Conservation (phyloP, 805 yeast genomes). For the baker's yeast (Saccharomyces cerevisiae) region DNA sequence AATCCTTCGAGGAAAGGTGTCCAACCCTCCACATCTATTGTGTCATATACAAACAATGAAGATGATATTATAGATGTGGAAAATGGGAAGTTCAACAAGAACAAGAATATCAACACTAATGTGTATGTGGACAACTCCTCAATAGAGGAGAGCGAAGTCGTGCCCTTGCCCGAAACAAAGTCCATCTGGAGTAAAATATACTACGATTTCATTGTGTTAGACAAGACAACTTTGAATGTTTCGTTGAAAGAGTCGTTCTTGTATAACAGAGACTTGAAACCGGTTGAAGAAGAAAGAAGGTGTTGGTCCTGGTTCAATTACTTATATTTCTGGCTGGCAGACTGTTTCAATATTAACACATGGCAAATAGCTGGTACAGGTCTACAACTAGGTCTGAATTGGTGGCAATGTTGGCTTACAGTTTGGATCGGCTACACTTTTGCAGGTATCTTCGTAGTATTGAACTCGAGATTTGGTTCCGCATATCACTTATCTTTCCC, state of each 20-base stretch:
- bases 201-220: conserved; percentile 20
- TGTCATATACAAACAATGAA: neutral
- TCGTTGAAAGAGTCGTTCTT: conserved; percentile 57
- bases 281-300: conserved; percentile 66
- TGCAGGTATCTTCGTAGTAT: conserved; percentile 59
- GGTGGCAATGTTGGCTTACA: conserved; percentile 90
- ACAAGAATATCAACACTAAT: conserved; percentile 1
- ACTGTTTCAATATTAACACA: conserved; percentile 81
- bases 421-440: conserved; percentile 79
- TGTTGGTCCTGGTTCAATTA: conserved; percentile 83
- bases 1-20: conserved; percentile 2
- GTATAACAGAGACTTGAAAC: conserved; percentile 66
- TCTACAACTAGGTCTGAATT: conserved; percentile 62
- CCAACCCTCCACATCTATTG: neutral
- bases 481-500: conserved; percentile 81
- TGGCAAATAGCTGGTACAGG: conserved; percentile 91
- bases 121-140: conserved; percentile 3
- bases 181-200: conserved; percentile 19
- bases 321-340: conserved; percentile 80
- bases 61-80: conserved; percentile 3
- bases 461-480: conserved; percentile 73
- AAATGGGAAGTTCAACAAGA: neutral
- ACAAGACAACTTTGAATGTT: conserved; percentile 32
- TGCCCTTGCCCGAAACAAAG: conserved; percentile 4
- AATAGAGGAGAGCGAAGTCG: conserved; percentile 2